These are phyloP conservation scores for Aspergillus latus DNA, from an alignment of 2,329 filamentous ascomycete species.

Conservation along the genomic window DNA sequence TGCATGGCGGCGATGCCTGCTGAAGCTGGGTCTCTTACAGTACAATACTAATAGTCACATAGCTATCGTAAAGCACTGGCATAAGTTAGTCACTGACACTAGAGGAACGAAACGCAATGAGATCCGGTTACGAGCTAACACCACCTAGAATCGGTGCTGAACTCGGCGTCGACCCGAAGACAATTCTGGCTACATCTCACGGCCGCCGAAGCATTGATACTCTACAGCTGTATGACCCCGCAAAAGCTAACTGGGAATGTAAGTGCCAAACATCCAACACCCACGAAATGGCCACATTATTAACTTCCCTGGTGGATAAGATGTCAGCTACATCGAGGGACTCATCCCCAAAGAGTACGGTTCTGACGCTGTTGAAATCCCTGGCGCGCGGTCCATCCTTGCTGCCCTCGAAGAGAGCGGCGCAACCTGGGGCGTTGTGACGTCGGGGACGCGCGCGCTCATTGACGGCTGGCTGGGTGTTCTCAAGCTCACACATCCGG, in stretches of 20 bases:
- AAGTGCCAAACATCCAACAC: slow-evolving; percentile 41
- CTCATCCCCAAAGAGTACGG: slow-evolving; percentile 75
- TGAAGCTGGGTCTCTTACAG: not conserved
- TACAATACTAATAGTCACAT: slow-evolving; percentile 14
- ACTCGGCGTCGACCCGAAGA: slow-evolving; percentile 77
- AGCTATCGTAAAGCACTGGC: slow-evolving; percentile 67
- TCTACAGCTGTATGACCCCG: slow-evolving; percentile 73
- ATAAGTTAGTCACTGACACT: slow-evolving; percentile 48
- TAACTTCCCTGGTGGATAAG: slow-evolving; percentile 44
- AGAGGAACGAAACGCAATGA: too few species aligned
- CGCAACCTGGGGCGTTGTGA: slow-evolving; percentile 82
- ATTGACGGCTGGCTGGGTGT: slow-evolving; percentile 71
- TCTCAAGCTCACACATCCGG: slow-evolving; percentile 64
- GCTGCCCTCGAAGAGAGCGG: slow-evolving; percentile 60
- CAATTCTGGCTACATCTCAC: slow-evolving; percentile 88
- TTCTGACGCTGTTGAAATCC: slow-evolving; percentile 77
- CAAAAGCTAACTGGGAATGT: slow-evolving; percentile 93
- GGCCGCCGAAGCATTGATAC: slow-evolving; percentile 87
- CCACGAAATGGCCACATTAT: too few species aligned
- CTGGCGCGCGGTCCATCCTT: slow-evolving; percentile 73
- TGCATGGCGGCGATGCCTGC: not conserved
- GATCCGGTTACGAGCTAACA: not conserved
- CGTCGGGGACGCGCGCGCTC: slow-evolving; percentile 65
- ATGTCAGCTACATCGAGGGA: slow-evolving; percentile 76
- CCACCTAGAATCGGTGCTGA: slow-evolving; percentile 60